Evolutionary conservation across 768 basidiomycete species (phyloP).

Genomic region (Russula brevipes): DNA sequence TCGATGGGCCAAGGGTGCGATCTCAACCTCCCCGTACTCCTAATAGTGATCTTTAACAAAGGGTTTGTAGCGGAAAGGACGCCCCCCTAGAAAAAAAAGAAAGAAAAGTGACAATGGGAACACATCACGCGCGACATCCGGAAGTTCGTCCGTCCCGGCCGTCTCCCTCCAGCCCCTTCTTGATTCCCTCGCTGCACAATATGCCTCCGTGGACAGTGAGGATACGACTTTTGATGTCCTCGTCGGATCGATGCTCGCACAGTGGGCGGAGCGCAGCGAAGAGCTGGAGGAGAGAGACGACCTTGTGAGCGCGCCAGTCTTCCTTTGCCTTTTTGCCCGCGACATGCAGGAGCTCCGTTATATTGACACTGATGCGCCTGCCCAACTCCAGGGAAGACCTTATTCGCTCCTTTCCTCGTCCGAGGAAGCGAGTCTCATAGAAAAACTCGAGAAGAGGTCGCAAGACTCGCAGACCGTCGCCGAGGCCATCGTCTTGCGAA

Average conservation of each 20-base stretch:
- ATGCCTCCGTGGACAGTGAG: constrained; percentile 15
- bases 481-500: constrained; percentile 25
- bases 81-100: constrained; percentile 6
- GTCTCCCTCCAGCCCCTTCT: constrained; percentile 22
- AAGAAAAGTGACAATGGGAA: not conserved
- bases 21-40: not conserved
- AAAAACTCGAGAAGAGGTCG: constrained; percentile 9
- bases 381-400: constrained; percentile 13
- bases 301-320: constrained; percentile 10
- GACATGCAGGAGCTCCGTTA: not conserved
- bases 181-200: constrained; percentile 14
- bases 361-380: not conserved
- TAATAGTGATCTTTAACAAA: not conserved
- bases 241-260: constrained; percentile 1
- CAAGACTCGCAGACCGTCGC: constrained; percentile 1
- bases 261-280: constrained; percentile 15
- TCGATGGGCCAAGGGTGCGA: constrained; percentile 6
- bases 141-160: not conserved
- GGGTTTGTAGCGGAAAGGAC: not conserved
- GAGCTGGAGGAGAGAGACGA: constrained; percentile 18
- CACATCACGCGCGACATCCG: not conserved
- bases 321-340: not conserved
- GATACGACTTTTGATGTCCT: constrained; percentile 18
- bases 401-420: constrained; percentile 21
- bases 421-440: constrained; percentile 12